phyloP scores from a whole-genome alignment of 1,284 basidiomycete genomes.

The Trichosporon sp. region DNA sequence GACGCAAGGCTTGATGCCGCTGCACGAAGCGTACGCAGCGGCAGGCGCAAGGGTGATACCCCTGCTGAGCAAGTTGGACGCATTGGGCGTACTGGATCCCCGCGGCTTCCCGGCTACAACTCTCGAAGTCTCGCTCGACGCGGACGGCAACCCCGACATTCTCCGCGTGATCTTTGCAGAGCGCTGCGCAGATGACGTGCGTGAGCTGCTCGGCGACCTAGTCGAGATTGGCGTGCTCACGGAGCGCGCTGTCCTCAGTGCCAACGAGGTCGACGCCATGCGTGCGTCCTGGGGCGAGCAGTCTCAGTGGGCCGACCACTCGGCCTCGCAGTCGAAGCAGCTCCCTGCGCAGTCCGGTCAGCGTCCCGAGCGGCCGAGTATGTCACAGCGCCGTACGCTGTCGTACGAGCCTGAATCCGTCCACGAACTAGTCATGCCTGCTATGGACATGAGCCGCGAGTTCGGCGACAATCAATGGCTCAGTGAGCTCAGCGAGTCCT shows the following conservation, averaged over 20 bases:
- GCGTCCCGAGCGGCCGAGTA: too few species aligned
- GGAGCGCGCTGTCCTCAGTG: neutral
- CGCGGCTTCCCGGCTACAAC: slow-evolving; percentile 4
- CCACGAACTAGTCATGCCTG: slow-evolving; percentile 29
- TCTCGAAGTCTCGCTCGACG: slow-evolving; percentile 8
- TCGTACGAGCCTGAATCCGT: neutral
- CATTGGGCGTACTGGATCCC: slow-evolving; percentile 25
- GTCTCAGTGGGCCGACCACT: too few species aligned
- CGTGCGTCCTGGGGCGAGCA: neutral
- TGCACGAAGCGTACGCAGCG: slow-evolving; percentile 30
- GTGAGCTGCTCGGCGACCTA: slow-evolving; percentile 29
- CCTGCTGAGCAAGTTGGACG: slow-evolving; percentile 32
- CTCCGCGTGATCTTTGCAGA: slow-evolving; percentile 29
- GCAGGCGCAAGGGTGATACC: slow-evolving; percentile 29
- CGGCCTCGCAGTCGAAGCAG: too few species aligned
- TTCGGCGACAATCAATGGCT: too few species aligned
- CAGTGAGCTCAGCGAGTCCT: neutral
- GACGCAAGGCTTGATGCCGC: slow-evolving; percentile 26
- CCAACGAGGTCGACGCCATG: slow-evolving; percentile 5
- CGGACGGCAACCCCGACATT: slow-evolving; percentile 30
- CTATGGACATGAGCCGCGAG: slow-evolving; percentile 23
- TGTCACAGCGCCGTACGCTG: neutral
- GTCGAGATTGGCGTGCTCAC: slow-evolving; percentile 25
- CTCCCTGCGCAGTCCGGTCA: too few species aligned
- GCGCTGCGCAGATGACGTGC: slow-evolving; percentile 29